A percentile compares a stretch with the other conserved stretches of the same genome.
Conservation (phyloP, 495 filamentous ascomycete genomes). For the Corynascus novoguineensis region DNA sequence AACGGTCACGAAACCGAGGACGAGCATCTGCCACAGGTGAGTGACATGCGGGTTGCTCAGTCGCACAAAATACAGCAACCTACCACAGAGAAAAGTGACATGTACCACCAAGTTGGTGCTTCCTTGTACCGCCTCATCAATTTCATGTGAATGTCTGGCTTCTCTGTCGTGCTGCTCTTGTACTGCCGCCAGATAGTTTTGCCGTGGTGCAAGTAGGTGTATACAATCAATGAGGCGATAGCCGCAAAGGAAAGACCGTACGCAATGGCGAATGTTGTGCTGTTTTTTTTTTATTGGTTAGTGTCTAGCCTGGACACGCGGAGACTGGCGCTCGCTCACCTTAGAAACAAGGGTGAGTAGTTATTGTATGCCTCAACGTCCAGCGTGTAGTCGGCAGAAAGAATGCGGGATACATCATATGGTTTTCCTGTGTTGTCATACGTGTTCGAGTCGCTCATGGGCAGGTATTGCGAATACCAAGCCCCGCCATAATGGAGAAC, state of each 20-base stretch:
- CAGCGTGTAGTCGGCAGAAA: constrained; percentile 47
- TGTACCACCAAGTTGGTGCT: constrained; percentile 54
- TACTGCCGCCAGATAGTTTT: constrained; percentile 56
- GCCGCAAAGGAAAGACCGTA: constrained; percentile 70
- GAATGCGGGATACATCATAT: constrained; percentile 53
- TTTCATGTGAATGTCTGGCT: constrained; percentile 57
- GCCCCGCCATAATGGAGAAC: constrained; percentile 60
- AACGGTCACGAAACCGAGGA: constrained; percentile 56
- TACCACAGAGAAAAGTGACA: constrained; percentile 43
- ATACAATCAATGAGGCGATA: constrained; percentile 59
- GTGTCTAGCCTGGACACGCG: too few relatives aligned
- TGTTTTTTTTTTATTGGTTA: constrained; percentile 29
- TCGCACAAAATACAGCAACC: too few relatives aligned
- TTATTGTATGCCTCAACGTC: constrained; percentile 50
- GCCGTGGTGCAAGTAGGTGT: constrained; percentile 60
- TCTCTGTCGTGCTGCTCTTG: constrained; percentile 53
- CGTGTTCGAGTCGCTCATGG: constrained; percentile 53
- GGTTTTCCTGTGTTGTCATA: constrained; percentile 56
- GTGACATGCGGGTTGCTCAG: background rate
- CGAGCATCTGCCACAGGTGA: constrained; percentile 48
- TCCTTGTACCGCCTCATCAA: constrained; percentile 56
- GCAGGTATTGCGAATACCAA: constrained; percentile 57
- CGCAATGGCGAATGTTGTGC: constrained; percentile 56
- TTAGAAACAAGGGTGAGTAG: constrained; percentile 61
- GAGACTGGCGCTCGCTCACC: constrained; percentile 24